These are phyloP conservation scores for Phlebiopsis flavidoalba DNA, from an alignment of 768 basidiomycete genomes.

Conservation along the genomic window DNA sequence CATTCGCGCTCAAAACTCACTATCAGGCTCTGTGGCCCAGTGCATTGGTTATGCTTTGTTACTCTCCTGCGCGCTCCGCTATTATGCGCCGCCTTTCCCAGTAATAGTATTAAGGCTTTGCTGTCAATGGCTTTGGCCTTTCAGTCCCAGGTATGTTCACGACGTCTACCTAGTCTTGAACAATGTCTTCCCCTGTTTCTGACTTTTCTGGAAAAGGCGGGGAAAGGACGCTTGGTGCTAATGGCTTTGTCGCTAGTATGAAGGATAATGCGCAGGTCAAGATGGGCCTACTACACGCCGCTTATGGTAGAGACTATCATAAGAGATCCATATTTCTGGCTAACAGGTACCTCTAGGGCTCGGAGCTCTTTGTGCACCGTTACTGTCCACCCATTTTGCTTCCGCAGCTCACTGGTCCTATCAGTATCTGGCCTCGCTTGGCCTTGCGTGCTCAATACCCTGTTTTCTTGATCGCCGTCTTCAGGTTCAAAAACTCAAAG, in stretches of 20 bases:
- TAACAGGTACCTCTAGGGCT: constrained; percentile 35
- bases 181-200: too few relatives aligned
- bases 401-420: constrained; percentile 65
- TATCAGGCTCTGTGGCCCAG: constrained; percentile 46
- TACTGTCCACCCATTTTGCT: constrained; percentile 80
- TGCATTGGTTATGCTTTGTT: constrained; percentile 48
- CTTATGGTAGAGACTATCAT: constrained; percentile 41
- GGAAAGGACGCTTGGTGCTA: constrained; percentile 67
- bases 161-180: background rate
- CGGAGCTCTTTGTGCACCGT: constrained; percentile 64
- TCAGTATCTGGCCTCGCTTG: constrained; percentile 69
- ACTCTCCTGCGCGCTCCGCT: too few relatives aligned
- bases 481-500: constrained; percentile 66
- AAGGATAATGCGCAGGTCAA: constrained; percentile 52
- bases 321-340: background rate
- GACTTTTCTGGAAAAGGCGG: background rate
- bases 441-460: constrained; percentile 56
- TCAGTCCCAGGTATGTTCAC: constrained; percentile 35
- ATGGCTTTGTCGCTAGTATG: constrained; percentile 61
- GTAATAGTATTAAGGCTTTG: constrained; percentile 47
- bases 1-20: background rate
- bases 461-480: constrained; percentile 49
- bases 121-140: constrained; percentile 45
- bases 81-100: constrained; percentile 64
- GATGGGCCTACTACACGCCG: constrained; percentile 66